phyloP scores from a whole-genome alignment of 1,139 yeast genomes.

The Taphrina confusa region DNA sequence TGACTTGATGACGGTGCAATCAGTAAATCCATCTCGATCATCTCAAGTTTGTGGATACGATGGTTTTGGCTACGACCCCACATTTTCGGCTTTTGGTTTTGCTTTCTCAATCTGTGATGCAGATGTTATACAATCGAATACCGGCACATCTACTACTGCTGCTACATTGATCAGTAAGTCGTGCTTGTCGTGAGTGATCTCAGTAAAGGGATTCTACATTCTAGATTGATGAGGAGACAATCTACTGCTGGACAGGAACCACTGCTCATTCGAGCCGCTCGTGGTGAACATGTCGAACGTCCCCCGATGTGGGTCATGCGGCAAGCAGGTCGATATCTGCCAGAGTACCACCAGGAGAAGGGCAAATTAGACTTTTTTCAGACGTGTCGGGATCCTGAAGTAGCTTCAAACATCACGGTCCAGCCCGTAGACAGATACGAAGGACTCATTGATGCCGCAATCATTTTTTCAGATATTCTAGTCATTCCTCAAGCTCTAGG shows the following conservation, averaged over 20 bases:
- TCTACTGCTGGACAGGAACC: constrained; percentile 5
- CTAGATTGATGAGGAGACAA: background rate
- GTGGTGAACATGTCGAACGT: constrained; percentile 80
- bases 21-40: too few relatives aligned
- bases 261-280: constrained; percentile 73
- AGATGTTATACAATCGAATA: too few relatives aligned
- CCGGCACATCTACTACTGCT: too few relatives aligned
- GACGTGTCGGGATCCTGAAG: constrained; percentile 88
- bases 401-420: constrained; percentile 89
- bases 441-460: constrained; percentile 93
- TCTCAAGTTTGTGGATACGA: too few relatives aligned
- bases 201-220: too few relatives aligned
- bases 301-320: constrained; percentile 95
- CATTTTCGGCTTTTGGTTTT: too few relatives aligned
- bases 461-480: constrained; percentile 89
- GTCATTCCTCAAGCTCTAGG: constrained; percentile 99
- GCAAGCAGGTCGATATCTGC: constrained; percentile 56
- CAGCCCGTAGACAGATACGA: constrained; percentile 91
- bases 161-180: too few relatives aligned
- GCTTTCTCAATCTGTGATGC: too few relatives aligned
- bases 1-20: too few relatives aligned
- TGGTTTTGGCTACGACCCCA: too few relatives aligned
- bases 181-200: too few relatives aligned
- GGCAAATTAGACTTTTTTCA: constrained; percentile 88
- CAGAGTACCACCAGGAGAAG: constrained; percentile 85